Conservation (phyloP, 1,284 basidiomycete species). For the Cryptococcus sp. region DNA sequence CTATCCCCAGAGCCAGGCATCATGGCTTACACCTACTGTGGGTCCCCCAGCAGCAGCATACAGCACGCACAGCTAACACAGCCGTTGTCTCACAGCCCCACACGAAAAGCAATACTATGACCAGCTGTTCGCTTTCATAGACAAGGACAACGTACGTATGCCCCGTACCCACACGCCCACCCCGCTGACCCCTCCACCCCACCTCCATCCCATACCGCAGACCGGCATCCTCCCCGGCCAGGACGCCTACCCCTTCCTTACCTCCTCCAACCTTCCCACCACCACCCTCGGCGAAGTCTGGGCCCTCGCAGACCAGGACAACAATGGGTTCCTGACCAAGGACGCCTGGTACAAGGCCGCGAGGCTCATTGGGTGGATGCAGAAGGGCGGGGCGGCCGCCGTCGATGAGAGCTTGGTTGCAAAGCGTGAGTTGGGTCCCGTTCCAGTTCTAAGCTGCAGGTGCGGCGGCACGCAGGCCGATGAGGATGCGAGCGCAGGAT, state of each 20-base stretch:
- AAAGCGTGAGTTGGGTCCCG: conserved; percentile 17
- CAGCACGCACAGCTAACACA: background rate
- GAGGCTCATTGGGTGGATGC: conserved; percentile 87
- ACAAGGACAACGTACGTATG: conserved; percentile 42
- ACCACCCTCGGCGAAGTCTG: conserved; percentile 88
- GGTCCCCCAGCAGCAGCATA: background rate
- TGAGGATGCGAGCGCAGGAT: background rate
- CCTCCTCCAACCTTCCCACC: conserved; percentile 71
- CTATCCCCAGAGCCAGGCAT: background rate
- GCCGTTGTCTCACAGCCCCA: conserved; percentile 24
- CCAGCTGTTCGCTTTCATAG: conserved; percentile 41
- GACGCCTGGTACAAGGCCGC: conserved; percentile 82
- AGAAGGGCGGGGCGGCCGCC: conserved; percentile 59
- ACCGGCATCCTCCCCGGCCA: conserved; percentile 79
- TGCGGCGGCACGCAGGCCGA: background rate
- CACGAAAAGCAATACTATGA: conserved; percentile 49
- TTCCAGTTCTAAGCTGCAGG: background rate
- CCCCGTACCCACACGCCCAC: background rate
- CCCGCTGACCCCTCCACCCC: background rate
- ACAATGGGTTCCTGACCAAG: conserved; percentile 83
- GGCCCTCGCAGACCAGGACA: conserved; percentile 85
- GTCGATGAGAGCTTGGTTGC: conserved; percentile 25
- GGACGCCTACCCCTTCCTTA: conserved; percentile 74
- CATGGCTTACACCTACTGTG: conserved; percentile 10
- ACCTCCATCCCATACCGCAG: conserved; percentile 45